Evolutionary conservation across 148 eudicot species (phyloP).

Genomic region (Arbutus unedo): DNA sequence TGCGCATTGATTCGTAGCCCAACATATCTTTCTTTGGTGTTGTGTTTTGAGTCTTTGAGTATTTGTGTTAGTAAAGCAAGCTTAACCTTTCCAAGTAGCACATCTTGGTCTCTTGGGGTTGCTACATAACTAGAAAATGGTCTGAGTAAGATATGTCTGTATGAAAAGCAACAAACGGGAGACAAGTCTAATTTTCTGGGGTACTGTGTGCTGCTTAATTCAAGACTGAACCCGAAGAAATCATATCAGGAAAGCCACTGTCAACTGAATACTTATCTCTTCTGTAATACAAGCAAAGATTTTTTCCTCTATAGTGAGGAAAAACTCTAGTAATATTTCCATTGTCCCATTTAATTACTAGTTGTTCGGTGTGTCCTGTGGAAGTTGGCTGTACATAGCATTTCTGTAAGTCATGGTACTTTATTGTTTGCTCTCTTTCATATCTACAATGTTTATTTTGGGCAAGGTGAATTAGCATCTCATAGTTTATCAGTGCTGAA

Average conservation of each 20-base stretch:
- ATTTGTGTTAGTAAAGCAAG: neutral
- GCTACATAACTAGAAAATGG: neutral
- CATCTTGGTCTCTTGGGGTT: neutral
- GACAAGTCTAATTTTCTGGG: neutral
- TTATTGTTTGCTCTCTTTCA: neutral
- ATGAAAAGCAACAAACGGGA: neutral
- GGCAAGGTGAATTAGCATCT: neutral
- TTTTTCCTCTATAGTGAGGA: neutral
- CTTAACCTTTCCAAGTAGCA: neutral
- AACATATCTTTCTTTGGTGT: too few species aligned
- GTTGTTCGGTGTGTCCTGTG: neutral
- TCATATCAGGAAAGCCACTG: neutral
- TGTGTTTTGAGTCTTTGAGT: neutral
- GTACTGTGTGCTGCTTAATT: neutral
- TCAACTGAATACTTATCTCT: neutral
- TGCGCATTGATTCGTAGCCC: too few species aligned
- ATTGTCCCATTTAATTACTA: neutral
- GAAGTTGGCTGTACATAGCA: neutral
- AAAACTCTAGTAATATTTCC: neutral
- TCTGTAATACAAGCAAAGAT: neutral
- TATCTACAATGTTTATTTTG: neutral
- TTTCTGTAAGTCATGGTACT: neutral
- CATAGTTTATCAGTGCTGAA: constrained; percentile 2
- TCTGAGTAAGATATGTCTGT: neutral
- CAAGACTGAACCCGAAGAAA: neutral